Percentiles rank a stretch among this genome's conserved stretches.
These are phyloP conservation scores for Lipomyces yarrowii DNA, from an alignment of 1,139 yeast species.

Conservation along the genomic window DNA sequence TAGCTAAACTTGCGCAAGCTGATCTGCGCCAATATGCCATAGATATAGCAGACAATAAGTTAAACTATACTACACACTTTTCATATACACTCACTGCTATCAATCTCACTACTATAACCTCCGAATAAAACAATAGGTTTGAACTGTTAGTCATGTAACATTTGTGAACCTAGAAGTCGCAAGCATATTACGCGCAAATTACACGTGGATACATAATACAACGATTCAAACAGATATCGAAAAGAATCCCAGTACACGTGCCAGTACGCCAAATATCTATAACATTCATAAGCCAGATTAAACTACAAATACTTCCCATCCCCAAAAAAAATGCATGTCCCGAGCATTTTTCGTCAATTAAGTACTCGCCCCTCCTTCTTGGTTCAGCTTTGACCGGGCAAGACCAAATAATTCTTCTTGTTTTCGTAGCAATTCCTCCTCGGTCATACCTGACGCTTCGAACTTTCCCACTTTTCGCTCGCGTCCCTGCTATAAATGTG, in stretches of 20 bases:
- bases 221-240: neutral
- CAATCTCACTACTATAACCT: neutral
- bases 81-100: neutral
- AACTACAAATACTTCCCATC: neutral
- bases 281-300: neutral
- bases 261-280: conserved; percentile 1
- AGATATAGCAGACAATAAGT: neutral
- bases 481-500: conserved; percentile 53
- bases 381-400: conserved; percentile 62
- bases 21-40: no score
- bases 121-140: neutral
- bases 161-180: neutral
- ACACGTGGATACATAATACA: neutral
- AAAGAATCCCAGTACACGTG: neutral
- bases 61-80: neutral
- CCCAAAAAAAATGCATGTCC: neutral
- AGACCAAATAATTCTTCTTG: conserved; percentile 92
- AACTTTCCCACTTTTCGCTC: conserved; percentile 92
- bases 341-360: neutral
- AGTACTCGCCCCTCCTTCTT: conserved; percentile 19
- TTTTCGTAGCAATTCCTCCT: conserved; percentile 86
- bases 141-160: neutral
- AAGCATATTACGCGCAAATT: neutral
- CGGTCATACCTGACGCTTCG: conserved; percentile 87
- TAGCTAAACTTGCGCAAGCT: no score